Evolutionary conservation across 2,329 filamentous ascomycete species (phyloP).

Genomic region (Fusarium fracticaudum): DNA sequence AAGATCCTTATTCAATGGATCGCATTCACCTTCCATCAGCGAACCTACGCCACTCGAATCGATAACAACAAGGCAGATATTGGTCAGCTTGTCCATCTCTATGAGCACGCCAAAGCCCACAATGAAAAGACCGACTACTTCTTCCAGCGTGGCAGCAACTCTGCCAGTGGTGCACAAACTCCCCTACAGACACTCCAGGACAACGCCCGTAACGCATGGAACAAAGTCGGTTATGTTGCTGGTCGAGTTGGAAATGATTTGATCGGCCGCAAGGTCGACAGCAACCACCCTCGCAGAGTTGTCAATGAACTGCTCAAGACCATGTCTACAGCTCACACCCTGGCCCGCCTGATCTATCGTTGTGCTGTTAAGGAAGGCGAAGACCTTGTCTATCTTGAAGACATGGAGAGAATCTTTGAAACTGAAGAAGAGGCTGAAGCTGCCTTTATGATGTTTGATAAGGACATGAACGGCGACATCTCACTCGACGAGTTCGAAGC

Average conservation of each 20-base stretch:
- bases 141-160: slow-evolving; percentile 54
- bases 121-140: slow-evolving; percentile 64
- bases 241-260: slow-evolving; percentile 91
- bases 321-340: slow-evolving; percentile 78
- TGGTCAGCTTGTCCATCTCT: slow-evolving; percentile 63
- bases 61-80: slow-evolving; percentile 94
- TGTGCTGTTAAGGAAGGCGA: slow-evolving; percentile 80
- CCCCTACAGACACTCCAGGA: slow-evolving; percentile 78
- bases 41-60: slow-evolving; percentile 91
- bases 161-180: slow-evolving; percentile 72
- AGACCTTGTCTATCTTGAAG: slow-evolving; percentile 80
- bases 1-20: slow-evolving; percentile 97
- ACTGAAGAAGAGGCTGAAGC: slow-evolving; percentile 87
- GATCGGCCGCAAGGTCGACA: slow-evolving; percentile 77
- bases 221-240: slow-evolving; percentile 85
- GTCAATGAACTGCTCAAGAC: slow-evolving; percentile 79
- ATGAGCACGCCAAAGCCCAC: slow-evolving; percentile 80
- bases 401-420: slow-evolving; percentile 81
- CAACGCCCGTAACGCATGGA: slow-evolving; percentile 78
- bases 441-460: slow-evolving; percentile 93
- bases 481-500: slow-evolving; percentile 94
- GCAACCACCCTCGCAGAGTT: slow-evolving; percentile 84
- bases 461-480: slow-evolving; percentile 95
- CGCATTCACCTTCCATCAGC: slow-evolving; percentile 88
- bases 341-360: slow-evolving; percentile 88